Evolutionary conservation across 2,329 filamentous ascomycete species (phyloP).

Genomic region (Penicillium sp.): DNA sequence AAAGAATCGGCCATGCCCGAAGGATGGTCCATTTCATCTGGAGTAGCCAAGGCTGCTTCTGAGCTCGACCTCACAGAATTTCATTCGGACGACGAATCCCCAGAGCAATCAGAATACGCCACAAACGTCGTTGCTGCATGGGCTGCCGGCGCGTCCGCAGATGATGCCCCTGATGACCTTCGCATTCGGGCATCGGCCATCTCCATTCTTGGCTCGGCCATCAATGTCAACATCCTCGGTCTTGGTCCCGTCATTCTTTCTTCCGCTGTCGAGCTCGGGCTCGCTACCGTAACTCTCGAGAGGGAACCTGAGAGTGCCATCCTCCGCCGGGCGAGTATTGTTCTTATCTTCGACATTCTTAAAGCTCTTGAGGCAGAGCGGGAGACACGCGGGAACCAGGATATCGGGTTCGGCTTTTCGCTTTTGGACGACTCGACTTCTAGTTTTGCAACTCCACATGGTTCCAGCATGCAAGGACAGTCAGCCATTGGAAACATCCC

Average conservation of each 20-base stretch:
- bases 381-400: constrained; percentile 30
- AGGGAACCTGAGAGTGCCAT: constrained; percentile 40
- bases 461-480: constrained; percentile 9
- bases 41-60: constrained; percentile 7
- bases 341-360: constrained; percentile 43
- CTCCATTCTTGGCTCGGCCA: constrained; percentile 44
- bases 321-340: constrained; percentile 42
- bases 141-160: constrained; percentile 39
- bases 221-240: constrained; percentile 42
- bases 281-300: constrained; percentile 42
- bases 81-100: constrained; percentile 37
- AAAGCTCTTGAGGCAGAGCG: constrained; percentile 41
- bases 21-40: constrained; percentile 33
- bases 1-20: constrained; percentile 27
- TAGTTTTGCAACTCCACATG: not conserved
- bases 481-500: constrained; percentile 42
- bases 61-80: constrained; percentile 20
- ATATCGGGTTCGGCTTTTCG: constrained; percentile 44
- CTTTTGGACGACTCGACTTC: constrained; percentile 24
- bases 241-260: constrained; percentile 37
- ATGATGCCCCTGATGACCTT: constrained; percentile 45
- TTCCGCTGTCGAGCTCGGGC: constrained; percentile 41
- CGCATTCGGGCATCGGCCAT: constrained; percentile 46
- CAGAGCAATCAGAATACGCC: constrained; percentile 35
- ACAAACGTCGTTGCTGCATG: constrained; percentile 43